These are phyloP conservation scores for Neofusicoccum umdonicola DNA, from an alignment of 2,329 filamentous ascomycete species.

Conservation along the genomic window DNA sequence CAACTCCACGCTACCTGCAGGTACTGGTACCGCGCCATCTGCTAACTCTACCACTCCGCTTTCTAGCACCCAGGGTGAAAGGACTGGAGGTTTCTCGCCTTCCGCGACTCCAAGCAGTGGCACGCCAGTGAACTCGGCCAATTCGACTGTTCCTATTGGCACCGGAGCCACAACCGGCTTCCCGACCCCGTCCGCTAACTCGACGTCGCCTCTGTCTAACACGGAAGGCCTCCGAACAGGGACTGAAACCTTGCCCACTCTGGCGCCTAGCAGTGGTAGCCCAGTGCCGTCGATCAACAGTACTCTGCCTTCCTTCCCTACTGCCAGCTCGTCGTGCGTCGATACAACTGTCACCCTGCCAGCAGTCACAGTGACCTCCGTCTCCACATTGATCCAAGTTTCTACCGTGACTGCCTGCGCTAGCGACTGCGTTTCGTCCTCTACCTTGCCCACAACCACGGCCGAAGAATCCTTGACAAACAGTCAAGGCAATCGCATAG, in stretches of 20 bases:
- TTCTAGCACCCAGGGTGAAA: slow-evolving; percentile 11
- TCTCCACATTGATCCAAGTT: slow-evolving; percentile 13
- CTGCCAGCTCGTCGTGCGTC: not conserved
- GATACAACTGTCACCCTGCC: not conserved
- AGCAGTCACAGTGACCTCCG: slow-evolving; percentile 20
- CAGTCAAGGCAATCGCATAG: not conserved
- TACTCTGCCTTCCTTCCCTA: not conserved
- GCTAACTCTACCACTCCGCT: slow-evolving; percentile 21
- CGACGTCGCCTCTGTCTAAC: not conserved
- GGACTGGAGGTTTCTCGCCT: not conserved
- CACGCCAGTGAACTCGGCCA: not conserved
- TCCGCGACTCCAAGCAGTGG: not conserved
- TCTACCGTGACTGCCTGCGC: slow-evolving; percentile 14
- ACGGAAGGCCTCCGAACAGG: not conserved
- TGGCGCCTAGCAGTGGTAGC: not conserved
- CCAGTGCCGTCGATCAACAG: not conserved
- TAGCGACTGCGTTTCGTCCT: not conserved
- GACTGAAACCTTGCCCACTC: not conserved
- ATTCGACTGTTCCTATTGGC: not conserved
- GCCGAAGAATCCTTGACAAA: not conserved
- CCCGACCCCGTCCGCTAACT: not conserved
- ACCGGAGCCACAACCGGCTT: not conserved
- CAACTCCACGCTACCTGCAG: not conserved
- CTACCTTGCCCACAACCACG: not conserved
- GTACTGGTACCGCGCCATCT: slow-evolving; percentile 2